Percentiles rank a stretch among this genome's conserved stretches.
Conservation (phyloP, 768 basidiomycete genomes). For the Boletellus emodensis region DNA sequence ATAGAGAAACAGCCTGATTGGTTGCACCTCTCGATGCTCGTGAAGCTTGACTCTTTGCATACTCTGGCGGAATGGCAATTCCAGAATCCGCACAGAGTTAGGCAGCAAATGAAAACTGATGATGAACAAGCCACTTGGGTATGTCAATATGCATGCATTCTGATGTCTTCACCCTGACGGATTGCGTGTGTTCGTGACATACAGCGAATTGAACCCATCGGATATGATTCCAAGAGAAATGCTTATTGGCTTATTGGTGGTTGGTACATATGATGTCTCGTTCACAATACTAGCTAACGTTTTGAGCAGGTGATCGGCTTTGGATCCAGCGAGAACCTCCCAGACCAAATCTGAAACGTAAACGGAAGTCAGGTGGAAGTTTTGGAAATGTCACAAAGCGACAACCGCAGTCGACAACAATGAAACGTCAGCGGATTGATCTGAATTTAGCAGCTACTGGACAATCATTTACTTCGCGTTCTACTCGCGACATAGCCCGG, state of each 20-base stretch:
- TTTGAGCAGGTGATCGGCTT: constrained; percentile 63
- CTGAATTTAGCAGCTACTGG: not conserved
- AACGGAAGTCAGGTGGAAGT: constrained; percentile 33
- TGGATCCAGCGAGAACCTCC: constrained; percentile 80
- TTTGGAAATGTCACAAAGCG: constrained; percentile 18
- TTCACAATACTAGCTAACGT: not conserved
- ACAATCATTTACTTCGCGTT: constrained; percentile 7
- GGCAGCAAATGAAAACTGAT: constrained; percentile 72
- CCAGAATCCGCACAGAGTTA: constrained; percentile 66
- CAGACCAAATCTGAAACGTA: constrained; percentile 42
- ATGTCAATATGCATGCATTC: constrained; percentile 23
- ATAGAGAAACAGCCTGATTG: constrained; percentile 55
- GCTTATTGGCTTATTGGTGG: constrained; percentile 86
- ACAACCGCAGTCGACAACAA: constrained; percentile 9
- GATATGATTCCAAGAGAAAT: constrained; percentile 74
- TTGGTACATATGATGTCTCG: constrained; percentile 25
- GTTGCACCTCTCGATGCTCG: constrained; percentile 65
- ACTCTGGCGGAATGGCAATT: constrained; percentile 84
- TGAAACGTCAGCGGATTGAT: constrained; percentile 28
- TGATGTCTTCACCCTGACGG: not conserved
- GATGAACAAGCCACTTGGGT: constrained; percentile 81
- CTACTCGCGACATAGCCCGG: constrained; percentile 15
- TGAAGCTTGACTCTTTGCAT: constrained; percentile 72
- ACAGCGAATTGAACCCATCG: constrained; percentile 82
- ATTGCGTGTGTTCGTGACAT: constrained; percentile 4